Evolutionary conservation across 73 alveolate species (phyloP), one percentile per base, ranked within the genome.

Genomic region (Strombidium stylifer): DNA sequence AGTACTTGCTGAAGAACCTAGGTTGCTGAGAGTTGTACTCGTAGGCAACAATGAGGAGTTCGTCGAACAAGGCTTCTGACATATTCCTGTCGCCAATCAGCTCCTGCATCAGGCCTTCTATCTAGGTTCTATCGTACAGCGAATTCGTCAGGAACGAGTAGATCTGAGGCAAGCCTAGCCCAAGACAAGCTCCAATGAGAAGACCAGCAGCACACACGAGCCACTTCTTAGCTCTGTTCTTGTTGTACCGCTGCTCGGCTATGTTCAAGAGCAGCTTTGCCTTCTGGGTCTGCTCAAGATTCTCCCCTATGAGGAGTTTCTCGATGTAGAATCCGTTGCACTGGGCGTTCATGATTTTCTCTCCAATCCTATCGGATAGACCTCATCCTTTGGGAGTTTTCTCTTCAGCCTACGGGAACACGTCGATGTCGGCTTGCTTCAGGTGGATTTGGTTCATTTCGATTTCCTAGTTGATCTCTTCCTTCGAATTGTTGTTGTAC

Each of bases 221-320:
- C 78, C 78, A 64, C 42, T 46, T 64, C 54, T 64, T 64, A 19
- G 41, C 66, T 26, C 45, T 64, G 78, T 55, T 64, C 30, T 64
- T 65, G 18, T 46, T 44, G 27, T 44, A 64, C 20, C 45, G 41
- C 11, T 24, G 46, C 27, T 46, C 49, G 23, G 62, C 34, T 30
- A 25, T 51, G 28, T 23, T 36, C 18, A 64, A 46, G 16, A 64
- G 65, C 20, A 36, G 34, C 54, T 64, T 65, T 11, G 54, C 78
- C 27, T 64, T 59, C 54, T 64, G 31, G 21, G 45, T 32, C 8
- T 46, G 18, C 41, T 64, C 78, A 45, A 44, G n/a, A 32, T 32
- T 32, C 4, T 4, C 42, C 42, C 10, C 42, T 6, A 6, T 10
- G 4, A 32, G 10, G n/a, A 32, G 42, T 32, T 32, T 32, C 42